A percentile compares a stretch with the other conserved stretches of the same genome.
Evolutionary conservation across 495 filamentous ascomycete genomes (phyloP).

Genomic region (Penicillium cataractarum): DNA sequence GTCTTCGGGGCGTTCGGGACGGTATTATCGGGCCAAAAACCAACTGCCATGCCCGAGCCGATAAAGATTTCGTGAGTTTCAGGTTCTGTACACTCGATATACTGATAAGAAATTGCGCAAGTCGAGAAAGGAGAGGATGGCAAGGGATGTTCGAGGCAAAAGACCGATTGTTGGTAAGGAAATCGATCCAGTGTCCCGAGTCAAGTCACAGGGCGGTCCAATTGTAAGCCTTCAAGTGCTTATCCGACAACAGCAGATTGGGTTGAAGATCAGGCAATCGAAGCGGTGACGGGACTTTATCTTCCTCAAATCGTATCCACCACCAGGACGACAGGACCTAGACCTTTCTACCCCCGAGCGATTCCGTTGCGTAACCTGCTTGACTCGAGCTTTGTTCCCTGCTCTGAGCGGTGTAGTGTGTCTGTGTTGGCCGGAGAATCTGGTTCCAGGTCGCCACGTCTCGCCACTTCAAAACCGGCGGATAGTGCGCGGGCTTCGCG

Average conservation of each 20-base stretch:
- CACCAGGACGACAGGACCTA: not conserved
- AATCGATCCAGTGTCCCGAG: not conserved
- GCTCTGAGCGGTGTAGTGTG: constrained; percentile 18
- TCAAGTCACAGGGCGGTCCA: not conserved
- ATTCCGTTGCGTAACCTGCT: constrained; percentile 6
- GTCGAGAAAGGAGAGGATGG: not conserved
- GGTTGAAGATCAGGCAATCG: constrained; percentile 27
- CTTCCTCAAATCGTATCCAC: not conserved
- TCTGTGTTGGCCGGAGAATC: constrained; percentile 4
- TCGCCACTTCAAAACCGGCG: constrained; percentile 15
- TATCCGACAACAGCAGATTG: constrained; percentile 14
- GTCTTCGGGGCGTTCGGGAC: constrained; percentile 5
- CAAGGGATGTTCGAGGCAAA: not conserved
- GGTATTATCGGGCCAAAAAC: constrained; percentile 18
- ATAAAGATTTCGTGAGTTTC: not conserved
- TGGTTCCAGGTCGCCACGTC: constrained; percentile 20
- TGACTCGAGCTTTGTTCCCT: constrained; percentile 2
- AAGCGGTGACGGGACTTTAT: constrained; percentile 15
- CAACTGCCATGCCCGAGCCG: constrained; percentile 34
- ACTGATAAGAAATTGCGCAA: not conserved
- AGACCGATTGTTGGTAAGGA: not conserved
- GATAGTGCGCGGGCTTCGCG: not conserved
- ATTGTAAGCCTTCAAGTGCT: constrained; percentile 14
- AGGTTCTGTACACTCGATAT: constrained; percentile 3
- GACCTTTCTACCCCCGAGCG: not conserved